Percentiles rank a stretch among this genome's conserved stretches.
These are phyloP conservation scores for Russula ochroleuca DNA, from an alignment of 768 basidiomycete genomes.

Conservation along the genomic window DNA sequence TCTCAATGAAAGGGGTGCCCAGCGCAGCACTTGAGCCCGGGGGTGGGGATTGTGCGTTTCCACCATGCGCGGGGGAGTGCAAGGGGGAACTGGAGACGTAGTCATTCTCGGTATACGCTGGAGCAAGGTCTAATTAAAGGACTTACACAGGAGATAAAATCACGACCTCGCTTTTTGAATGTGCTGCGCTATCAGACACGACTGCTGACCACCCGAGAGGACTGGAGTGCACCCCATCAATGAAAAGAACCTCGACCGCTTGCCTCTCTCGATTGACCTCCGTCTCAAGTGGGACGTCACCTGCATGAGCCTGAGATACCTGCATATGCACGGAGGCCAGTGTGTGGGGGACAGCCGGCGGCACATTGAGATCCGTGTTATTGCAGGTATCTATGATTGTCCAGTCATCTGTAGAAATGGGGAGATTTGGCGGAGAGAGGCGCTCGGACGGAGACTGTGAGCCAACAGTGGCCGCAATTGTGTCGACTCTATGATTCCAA, in stretches of 20 bases:
- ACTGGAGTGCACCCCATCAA: not conserved
- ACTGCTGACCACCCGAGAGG: slow-evolving; percentile 5
- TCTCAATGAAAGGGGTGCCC: slow-evolving; percentile 26
- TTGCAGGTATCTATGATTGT: slow-evolving; percentile 11
- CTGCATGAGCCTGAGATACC: not conserved
- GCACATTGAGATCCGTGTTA: not conserved
- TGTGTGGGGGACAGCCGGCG: not conserved
- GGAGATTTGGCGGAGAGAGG: slow-evolving; percentile 7
- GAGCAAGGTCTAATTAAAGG: not conserved
- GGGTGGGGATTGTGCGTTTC: not conserved
- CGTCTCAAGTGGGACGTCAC: not conserved
- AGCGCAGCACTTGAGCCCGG: not conserved
- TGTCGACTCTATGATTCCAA: slow-evolving; percentile 6
- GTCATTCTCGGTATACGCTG: not conserved
- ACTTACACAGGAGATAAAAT: slow-evolving; percentile 12
- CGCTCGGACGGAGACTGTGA: slow-evolving; percentile 11
- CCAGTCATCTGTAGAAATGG: slow-evolving; percentile 15
- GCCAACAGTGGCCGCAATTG: slow-evolving; percentile 12
- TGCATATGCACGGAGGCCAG: not conserved
- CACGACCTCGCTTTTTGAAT: not conserved
- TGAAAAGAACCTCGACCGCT: not conserved
- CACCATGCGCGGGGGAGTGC: not conserved
- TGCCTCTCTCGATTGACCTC: not conserved
- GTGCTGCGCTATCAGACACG: not conserved
- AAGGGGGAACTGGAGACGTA: not conserved